Evolutionary conservation across 306 rosid genomes (phyloP), one percentile per base, ranked within the genome.

Genomic region (Dalbergia cultrata): DNA sequence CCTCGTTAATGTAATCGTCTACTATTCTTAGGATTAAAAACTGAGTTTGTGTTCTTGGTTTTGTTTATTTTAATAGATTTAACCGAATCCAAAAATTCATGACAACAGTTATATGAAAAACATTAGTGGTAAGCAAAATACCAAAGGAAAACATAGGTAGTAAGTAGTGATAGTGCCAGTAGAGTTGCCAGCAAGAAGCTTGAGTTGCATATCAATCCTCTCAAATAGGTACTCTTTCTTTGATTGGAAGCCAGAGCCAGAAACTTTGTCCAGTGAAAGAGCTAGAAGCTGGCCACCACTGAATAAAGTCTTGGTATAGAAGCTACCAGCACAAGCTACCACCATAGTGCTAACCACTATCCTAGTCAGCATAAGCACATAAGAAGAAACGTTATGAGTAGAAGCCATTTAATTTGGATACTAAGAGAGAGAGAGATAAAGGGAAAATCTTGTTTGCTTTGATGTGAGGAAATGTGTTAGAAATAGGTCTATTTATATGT

Each of bases 131-230:
- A 7, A 43, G 49, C 12, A 43, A 9, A 17, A 17, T 9, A 10
- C 13, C 39, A 10, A 45, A 7, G 14, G 31, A 16, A 71, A 64
- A 34, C 90, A 33, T 89, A 94, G 97, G 53, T 94, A 94, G 47
- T 82, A 94, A 18, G 97, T 81, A 41, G 98, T 90, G 78, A 90
- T 94, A 13, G 98, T 92, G 82, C 97, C 96, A 64, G 96, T 97
- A 10, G 98, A 94, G 81, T 94, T 89, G 31, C 94, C 96, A 13
- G 94, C 77, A 39, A 94, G 97, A 2, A 87, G 87, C 89, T 82
- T 94, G 74, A 94, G 89, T 52, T 92, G 91, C 87, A 92, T 86
- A 73, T 92, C 98, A 22, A 94, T 87, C 49, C 94, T 87, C 1
- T 91, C 97, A 43, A 90, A 90, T 0, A 89, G 73, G 79, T 88